These are phyloP conservation scores for Pleurotus salmoneostramineus DNA, from an alignment of 768 basidiomycete species.

Conservation along the genomic window DNA sequence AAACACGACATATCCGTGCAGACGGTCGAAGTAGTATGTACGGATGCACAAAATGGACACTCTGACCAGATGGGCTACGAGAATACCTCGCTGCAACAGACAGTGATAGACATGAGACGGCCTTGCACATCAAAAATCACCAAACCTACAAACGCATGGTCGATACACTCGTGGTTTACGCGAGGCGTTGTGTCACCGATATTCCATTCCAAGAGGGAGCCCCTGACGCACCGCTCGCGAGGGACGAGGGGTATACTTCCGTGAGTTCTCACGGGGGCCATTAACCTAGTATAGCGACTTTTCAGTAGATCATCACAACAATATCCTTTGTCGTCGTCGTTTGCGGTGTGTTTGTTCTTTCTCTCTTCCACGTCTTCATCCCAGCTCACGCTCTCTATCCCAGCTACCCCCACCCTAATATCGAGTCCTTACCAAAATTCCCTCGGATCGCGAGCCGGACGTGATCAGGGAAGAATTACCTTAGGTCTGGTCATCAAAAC, in stretches of 20 bases:
- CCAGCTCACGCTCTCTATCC: not conserved
- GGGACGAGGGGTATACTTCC: conserved; percentile 3
- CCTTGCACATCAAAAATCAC: too few relatives aligned
- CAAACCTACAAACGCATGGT: not conserved
- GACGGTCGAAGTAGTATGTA: too few relatives aligned
- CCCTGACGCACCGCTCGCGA: not conserved
- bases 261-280: conserved; percentile 4
- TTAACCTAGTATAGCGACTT: conserved; percentile 5
- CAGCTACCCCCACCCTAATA: not conserved
- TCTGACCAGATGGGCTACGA: too few relatives aligned
- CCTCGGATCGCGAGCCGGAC: conserved; percentile 8
- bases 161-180: conserved; percentile 1
- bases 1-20: too few relatives aligned
- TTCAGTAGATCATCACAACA: conserved; percentile 5
- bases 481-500: conserved; percentile 6
- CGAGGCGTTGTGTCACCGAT: not conserved
- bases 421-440: conserved; percentile 1
- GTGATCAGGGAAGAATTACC: conserved; percentile 9
- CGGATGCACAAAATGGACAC: too few relatives aligned
- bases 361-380: not conserved
- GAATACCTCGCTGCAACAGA: too few relatives aligned
- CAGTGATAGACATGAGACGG: too few relatives aligned
- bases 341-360: not conserved
- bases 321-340: conserved; percentile 7
- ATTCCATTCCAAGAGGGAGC: not conserved